Conservation (phyloP, 2,329 filamentous ascomycete genomes). For the Botryotinia narcissicola region DNA sequence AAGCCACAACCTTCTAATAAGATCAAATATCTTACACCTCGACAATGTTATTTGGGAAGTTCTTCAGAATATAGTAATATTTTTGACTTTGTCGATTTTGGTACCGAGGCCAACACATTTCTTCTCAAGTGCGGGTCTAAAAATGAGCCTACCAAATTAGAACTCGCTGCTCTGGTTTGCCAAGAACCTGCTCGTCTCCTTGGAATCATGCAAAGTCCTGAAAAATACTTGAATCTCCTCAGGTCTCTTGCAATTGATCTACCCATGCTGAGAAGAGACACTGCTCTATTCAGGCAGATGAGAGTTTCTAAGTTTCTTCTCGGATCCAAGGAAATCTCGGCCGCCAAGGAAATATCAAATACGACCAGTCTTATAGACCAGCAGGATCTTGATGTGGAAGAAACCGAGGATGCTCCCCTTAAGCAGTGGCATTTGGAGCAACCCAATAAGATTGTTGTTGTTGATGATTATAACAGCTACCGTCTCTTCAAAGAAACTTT, state of each 20-base stretch:
- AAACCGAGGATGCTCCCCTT: conserved; percentile 44
- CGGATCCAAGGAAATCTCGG: conserved; percentile 70
- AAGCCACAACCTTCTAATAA: conserved; percentile 41
- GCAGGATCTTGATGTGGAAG: conserved; percentile 45
- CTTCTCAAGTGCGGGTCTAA: conserved; percentile 87
- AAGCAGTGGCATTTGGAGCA: conserved; percentile 67
- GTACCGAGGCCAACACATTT: conserved; percentile 81
- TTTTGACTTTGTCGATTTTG: conserved; percentile 97
- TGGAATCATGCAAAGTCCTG: conserved; percentile 72
- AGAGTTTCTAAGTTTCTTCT: conserved; percentile 73
- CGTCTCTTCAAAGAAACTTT: conserved; percentile 82
- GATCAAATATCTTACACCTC: conserved; percentile 62
- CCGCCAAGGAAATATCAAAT: conserved; percentile 29
- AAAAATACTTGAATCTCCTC: conserved; percentile 84
- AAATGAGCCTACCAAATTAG: conserved; percentile 80
- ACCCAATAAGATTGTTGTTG: conserved; percentile 69
- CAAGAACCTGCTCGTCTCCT: conserved; percentile 80
- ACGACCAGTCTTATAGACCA: conserved; percentile 30
- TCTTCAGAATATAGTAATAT: conserved; percentile 75
- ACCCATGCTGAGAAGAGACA: conserved; percentile 70
- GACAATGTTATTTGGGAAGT: conserved; percentile 75
- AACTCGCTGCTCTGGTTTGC: conserved; percentile 82
- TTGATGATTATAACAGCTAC: conserved; percentile 88
- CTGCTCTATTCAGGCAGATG: conserved; percentile 73
- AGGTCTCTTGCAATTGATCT: conserved; percentile 76